A percentile compares a stretch with the other conserved stretches of the same genome.
Evolutionary conservation across 139 green algal genomes (phyloP).

Genomic region (Coelastrella sp.): DNA sequence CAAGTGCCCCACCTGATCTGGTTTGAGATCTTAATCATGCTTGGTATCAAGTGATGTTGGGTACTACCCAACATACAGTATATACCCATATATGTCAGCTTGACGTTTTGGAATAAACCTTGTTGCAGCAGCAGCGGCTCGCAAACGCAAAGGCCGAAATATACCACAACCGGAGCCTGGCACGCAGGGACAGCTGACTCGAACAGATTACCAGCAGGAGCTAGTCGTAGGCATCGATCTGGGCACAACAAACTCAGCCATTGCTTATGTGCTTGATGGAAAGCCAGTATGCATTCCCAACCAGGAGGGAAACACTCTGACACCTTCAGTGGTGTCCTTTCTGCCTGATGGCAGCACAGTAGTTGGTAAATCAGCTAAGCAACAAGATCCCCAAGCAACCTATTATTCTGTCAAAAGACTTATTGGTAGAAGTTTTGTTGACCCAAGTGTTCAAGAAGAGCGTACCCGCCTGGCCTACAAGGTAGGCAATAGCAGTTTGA

Average conservation of each 20-base stretch:
- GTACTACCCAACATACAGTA: too few relatives aligned
- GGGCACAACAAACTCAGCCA: constrained; percentile 96
- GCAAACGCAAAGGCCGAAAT: background rate
- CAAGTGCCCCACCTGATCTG: too few relatives aligned
- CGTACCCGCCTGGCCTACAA: constrained; percentile 62
- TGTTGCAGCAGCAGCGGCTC: background rate
- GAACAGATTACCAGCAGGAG: constrained; percentile 51
- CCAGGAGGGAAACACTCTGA: constrained; percentile 65
- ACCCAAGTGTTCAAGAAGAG: constrained; percentile 69
- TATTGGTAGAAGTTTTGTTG: constrained; percentile 69
- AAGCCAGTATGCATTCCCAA: constrained; percentile 73
- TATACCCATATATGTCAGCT: too few relatives aligned
- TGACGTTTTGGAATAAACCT: background rate
- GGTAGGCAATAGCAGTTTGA: too few relatives aligned
- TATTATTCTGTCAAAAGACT: constrained; percentile 92
- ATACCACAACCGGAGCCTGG: background rate
- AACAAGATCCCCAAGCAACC: constrained; percentile 68
- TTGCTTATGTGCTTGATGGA: constrained; percentile 74
- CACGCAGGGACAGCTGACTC: too few relatives aligned
- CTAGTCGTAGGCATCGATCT: constrained; percentile 95
- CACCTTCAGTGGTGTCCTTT: constrained; percentile 82
- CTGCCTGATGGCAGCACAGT: constrained; percentile 43
- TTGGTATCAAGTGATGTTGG: too few relatives aligned
- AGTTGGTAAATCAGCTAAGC: constrained; percentile 72
- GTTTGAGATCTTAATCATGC: too few relatives aligned